Evolutionary conservation across 257 asterid species (phyloP), one percentile per base, ranked within the genome.

Genomic region (Solanum rostratum): DNA sequence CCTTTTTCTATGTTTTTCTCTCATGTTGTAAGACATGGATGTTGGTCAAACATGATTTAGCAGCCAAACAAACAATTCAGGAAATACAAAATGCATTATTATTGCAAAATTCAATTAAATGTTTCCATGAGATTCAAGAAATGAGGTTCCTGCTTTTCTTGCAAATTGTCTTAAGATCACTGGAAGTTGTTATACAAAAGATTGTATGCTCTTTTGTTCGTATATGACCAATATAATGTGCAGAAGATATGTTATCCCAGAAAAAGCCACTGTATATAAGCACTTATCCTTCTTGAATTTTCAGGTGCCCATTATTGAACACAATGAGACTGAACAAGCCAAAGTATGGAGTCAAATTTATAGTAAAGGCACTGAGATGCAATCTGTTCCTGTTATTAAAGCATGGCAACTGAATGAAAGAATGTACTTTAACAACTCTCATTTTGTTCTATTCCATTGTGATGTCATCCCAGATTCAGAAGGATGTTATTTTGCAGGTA

Each of bases 331-430:
- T 46, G 93, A 94, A 81, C 93, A 91, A 88, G 95, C 98, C 81
- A 87, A 87, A 86, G 62, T 85, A 43, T 95, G 99, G 98, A 95
- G 89, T 90, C 92, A 89, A 88, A 89, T 94, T 81, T 86, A 87
- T 70, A 92, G 94, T 62, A 94, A 91, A 87, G 91, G 80, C 87
- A 95, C 97, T 52, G 84, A 91, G 90, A 88, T 88, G 86, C 92
- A 93, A 84, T 88, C 93, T 19, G 90, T 94, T 90, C 99, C 97
- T 39, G 94, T 95, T 71, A 86, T 94, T 83, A 90, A 91, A 89
- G 97, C 98, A 62, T 94, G 99, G 99, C 99, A 93, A 92, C 90
- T 95, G 84, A 95, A 94, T 76, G 99, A 95, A 88, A 91, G 98
- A 94, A 95, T 94, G 97, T 95, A 92, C 88, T 73, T 76, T 78